Base-by-base conservation (phyloP, 75 land plant species). In the Adiantum capillusveneris region DNA sequence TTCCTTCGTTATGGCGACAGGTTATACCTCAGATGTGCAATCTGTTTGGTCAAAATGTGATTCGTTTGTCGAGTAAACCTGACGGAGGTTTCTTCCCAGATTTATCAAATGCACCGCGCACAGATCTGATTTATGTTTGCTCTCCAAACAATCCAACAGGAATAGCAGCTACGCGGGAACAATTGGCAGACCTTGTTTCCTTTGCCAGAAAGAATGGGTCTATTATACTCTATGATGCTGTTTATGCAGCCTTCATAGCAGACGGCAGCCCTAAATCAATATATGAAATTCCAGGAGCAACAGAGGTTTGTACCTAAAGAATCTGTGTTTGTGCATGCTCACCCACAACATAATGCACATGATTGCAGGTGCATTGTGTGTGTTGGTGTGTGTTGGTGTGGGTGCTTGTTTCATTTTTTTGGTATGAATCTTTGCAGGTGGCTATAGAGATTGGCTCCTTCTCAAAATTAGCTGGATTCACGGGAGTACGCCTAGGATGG, bases 101-200 rank as follows among this genome's bases (percentile, higher is more conserved):
- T 48, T 66, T 72, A 25, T 58, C 75, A 51, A 14, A 54, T 7
- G 30, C 56, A 13, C 63, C 70, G n/a, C 75, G 70, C 29, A 72
- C 75, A 58, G 75, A 72, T 44, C 53, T 72, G 20, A 72, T 72
- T 29, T 72, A 66, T 42, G 65, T 72, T 63, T 72, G 75, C 41
- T 72, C 75, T 21, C 75, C 75, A 17, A 72, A 72, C 63, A 72
- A 72, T 52, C 75, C 75, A 18, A 72, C 75, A 28, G 75, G 75
- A 20, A 42, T 69, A 39, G 44, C 75, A 16, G 75, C 75, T 13
- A 41, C 75, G 25, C 44, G 70, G n/a, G 19, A 65, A 57, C 70
- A 72, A 18, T 37, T 72, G 50, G 63, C 65, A 62, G 51, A 72
- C 34, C 70, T 72, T 2, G 75, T 72, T 37, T 48, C 70, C 19